Conservation (phyloP, 169 alveolate species). For the Eimeria brunetti region DNA sequence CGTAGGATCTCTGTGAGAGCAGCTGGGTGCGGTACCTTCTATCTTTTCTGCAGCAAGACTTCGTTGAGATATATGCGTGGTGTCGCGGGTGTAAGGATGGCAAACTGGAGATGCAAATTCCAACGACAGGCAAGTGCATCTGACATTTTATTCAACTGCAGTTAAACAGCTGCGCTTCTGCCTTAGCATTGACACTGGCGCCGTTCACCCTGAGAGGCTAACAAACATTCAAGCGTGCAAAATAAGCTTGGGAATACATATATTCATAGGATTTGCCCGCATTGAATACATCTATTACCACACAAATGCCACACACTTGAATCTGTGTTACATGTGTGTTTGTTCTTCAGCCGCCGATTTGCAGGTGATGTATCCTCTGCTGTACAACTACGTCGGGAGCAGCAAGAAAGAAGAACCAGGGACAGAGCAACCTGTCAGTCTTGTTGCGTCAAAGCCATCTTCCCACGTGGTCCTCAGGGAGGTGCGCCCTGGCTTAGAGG, state of each 20-base stretch:
- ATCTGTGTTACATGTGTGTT: not conserved
- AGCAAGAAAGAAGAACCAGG: not conserved
- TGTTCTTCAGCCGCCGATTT: conserved; percentile 48
- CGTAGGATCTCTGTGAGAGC: not conserved
- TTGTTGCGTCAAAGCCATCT: conserved; percentile 61
- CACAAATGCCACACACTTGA: not conserved
- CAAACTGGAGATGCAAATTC: conserved; percentile 51
- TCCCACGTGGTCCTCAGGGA: conserved; percentile 43
- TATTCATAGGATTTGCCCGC: not conserved
- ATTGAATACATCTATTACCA: not conserved
- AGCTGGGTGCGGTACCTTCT: not conserved
- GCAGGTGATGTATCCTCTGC: conserved; percentile 57
- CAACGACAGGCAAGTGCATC: conserved; percentile 50
- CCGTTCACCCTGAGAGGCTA: too few species aligned
- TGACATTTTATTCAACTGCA: not conserved
- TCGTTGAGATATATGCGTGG: conserved; percentile 55
- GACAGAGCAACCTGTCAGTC: conserved; percentile 32
- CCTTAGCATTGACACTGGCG: not conserved
- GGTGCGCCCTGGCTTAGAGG: conserved; percentile 54
- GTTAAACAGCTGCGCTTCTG: not conserved
- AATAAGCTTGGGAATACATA: too few species aligned
- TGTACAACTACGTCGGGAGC: conserved; percentile 51
- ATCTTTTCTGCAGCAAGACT: conserved; percentile 44
- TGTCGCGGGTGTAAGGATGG: conserved; percentile 68
- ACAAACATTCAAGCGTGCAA: too few species aligned